These are phyloP conservation scores for Golubevia pallescens DNA, from an alignment of 1,284 basidiomycete species.

Conservation along the genomic window DNA sequence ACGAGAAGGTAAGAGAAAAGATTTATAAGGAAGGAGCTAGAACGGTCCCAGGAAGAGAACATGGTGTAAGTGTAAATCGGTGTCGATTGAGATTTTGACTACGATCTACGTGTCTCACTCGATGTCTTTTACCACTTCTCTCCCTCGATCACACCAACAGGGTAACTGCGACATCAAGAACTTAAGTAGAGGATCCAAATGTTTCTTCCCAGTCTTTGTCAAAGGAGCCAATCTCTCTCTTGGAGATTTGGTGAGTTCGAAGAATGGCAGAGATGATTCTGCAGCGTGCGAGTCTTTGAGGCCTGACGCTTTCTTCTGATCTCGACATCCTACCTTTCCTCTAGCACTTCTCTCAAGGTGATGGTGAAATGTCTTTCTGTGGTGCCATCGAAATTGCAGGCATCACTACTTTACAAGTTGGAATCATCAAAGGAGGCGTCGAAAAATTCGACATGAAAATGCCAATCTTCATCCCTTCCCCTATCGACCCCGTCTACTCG, in stretches of 20 bases:
- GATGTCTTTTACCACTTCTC: too few species aligned
- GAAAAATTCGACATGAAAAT: conserved; percentile 77
- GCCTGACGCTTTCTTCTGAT: not conserved
- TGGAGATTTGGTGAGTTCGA: conserved; percentile 71
- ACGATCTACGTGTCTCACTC: too few species aligned
- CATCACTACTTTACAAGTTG: conserved; percentile 75
- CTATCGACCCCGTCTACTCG: conserved; percentile 76
- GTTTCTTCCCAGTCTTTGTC: conserved; percentile 80
- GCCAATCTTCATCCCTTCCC: conserved; percentile 78
- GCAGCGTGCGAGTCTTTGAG: not conserved
- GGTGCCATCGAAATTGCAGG: conserved; percentile 78
- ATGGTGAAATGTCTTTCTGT: conserved; percentile 79
- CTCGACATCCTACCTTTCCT: not conserved
- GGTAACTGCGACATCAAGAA: conserved; percentile 84
- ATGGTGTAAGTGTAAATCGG: too few species aligned
- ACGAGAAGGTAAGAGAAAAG: conserved; percentile 68
- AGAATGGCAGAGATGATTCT: too few species aligned
- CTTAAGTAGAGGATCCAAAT: conserved; percentile 69
- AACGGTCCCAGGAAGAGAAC: conserved; percentile 77
- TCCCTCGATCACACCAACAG: too few species aligned
- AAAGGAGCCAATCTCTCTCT: conserved; percentile 78
- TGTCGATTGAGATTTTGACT: too few species aligned
- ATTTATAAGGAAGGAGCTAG: conserved; percentile 75
- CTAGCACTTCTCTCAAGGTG: conserved; percentile 78
- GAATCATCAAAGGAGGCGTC: conserved; percentile 77